Percentiles rank a stretch among this genome's conserved stretches.
Conservation (phyloP, 2,329 filamentous ascomycete genomes). For the Colletotrichum tamarilloi region DNA sequence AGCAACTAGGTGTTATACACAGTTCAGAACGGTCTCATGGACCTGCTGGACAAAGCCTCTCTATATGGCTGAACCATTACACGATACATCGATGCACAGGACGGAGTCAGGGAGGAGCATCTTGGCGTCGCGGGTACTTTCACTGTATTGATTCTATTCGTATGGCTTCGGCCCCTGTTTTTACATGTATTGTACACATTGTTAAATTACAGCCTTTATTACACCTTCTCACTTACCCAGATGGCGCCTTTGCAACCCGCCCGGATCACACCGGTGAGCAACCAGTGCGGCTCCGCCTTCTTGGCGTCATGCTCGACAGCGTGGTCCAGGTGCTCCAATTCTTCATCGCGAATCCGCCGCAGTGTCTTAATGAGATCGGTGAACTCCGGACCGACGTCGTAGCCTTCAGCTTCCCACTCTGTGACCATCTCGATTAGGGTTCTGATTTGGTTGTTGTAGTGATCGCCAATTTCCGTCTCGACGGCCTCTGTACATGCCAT, state of each 20-base stretch:
- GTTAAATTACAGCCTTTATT: slow-evolving; percentile 38
- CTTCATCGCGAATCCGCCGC: slow-evolving; percentile 90
- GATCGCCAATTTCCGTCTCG: slow-evolving; percentile 95
- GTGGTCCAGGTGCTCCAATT: slow-evolving; percentile 95
- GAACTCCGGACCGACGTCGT: slow-evolving; percentile 84
- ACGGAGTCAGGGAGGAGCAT: slow-evolving; percentile 1
- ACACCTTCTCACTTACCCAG: slow-evolving; percentile 85
- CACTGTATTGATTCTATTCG: slow-evolving; percentile 17
- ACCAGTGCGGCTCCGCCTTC: slow-evolving; percentile 88
- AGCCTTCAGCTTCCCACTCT: slow-evolving; percentile 80
- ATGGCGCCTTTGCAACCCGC: slow-evolving; percentile 94
- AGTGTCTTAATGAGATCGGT: slow-evolving; percentile 77
- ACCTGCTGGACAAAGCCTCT: background rate
- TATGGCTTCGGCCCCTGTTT: slow-evolving; percentile 22
- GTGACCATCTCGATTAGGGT: slow-evolving; percentile 83
- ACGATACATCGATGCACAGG: background rate
- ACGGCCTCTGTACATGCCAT: slow-evolving; percentile 99
- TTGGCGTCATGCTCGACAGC: slow-evolving; percentile 94
- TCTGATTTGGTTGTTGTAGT: slow-evolving; percentile 94
- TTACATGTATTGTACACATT: slow-evolving; percentile 37
- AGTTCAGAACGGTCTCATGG: slow-evolving; percentile 2
- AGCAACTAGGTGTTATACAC: slow-evolving; percentile 45
- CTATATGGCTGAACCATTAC: slow-evolving; percentile 10
- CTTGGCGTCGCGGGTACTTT: background rate
- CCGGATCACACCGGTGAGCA: slow-evolving; percentile 87